phyloP scores from a whole-genome alignment of 2,329 filamentous ascomycete genomes.

The Akanthomyces muscarius region DNA sequence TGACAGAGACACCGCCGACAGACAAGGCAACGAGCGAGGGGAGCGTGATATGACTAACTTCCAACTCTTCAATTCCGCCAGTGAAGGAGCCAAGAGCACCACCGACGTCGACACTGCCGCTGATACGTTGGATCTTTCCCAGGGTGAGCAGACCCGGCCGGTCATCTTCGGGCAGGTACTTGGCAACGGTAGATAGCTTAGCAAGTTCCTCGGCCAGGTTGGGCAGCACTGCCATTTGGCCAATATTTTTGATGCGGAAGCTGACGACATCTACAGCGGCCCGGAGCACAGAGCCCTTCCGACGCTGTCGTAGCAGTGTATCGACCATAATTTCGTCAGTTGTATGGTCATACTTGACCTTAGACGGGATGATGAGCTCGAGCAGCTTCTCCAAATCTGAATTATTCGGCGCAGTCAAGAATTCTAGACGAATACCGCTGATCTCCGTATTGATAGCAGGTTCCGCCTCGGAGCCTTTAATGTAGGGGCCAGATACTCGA shows the following conservation, averaged over 20 bases:
- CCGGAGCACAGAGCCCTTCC: conserved; percentile 79
- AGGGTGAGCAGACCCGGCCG: conserved; percentile 82
- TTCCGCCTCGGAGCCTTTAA: conserved; percentile 47
- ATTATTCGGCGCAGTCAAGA: conserved; percentile 68
- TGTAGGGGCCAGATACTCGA: conserved; percentile 67
- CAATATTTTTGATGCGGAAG: conserved; percentile 57
- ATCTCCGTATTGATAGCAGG: conserved; percentile 62
- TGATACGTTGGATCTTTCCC: conserved; percentile 59
- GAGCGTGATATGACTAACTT: conserved; percentile 77
- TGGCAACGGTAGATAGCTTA: conserved; percentile 80
- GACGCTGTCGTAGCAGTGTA: conserved; percentile 78
- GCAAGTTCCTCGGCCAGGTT: conserved; percentile 73
- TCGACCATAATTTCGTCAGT: conserved; percentile 95
- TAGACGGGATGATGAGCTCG: conserved; percentile 84
- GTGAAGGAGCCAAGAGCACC: conserved; percentile 63
- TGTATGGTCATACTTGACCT: conserved; percentile 77
- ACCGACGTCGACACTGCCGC: conserved; percentile 60
- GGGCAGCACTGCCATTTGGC: conserved; percentile 64
- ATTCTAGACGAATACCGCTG: conserved; percentile 66
- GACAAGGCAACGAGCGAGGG: conserved; percentile 80
- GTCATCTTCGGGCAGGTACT: conserved; percentile 94
- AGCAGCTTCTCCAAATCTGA: conserved; percentile 77
- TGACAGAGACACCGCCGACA: conserved; percentile 57
- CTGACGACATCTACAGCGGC: conserved; percentile 62
- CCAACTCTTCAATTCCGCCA: conserved; percentile 56